phyloP scores from a whole-genome alignment of 1,284 basidiomycete genomes.

The Malassezia nana region DNA sequence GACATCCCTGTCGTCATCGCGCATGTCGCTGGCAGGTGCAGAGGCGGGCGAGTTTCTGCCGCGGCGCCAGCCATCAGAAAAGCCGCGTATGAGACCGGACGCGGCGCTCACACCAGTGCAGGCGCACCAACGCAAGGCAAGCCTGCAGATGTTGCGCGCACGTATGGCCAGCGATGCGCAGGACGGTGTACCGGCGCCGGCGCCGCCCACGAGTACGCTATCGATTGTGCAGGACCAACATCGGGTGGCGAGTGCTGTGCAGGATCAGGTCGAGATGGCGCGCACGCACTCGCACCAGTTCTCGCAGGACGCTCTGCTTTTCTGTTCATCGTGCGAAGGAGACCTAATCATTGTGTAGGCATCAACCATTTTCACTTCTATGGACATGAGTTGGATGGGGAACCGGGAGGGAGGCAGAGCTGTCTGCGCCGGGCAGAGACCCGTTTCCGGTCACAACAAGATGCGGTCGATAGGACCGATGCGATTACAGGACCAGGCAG shows the following conservation, averaged over 20 bases:
- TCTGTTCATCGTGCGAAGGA: slow-evolving; percentile 20
- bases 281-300: slow-evolving; percentile 17
- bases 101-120: slow-evolving; percentile 13
- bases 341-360: slow-evolving; percentile 19
- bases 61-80: slow-evolving; percentile 7
- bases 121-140: slow-evolving; percentile 16
- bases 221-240: slow-evolving; percentile 6
- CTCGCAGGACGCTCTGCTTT: slow-evolving; percentile 20
- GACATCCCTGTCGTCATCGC: slow-evolving; percentile 8
- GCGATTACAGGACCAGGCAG: slow-evolving; percentile 35
- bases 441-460: background rate
- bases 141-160: slow-evolving; percentile 21
- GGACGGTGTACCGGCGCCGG: background rate
- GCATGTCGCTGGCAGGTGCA: slow-evolving; percentile 13
- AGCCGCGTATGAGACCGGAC: background rate
- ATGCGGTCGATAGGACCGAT: background rate
- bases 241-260: background rate
- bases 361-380: background rate
- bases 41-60: background rate
- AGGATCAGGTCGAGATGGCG: background rate
- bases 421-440: background rate
- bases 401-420: background rate
- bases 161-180: slow-evolving; percentile 13
- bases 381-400: background rate
- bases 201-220: slow-evolving; percentile 10